Conservation (phyloP, 1,284 basidiomycete species). For the Trametes polyzona region DNA sequence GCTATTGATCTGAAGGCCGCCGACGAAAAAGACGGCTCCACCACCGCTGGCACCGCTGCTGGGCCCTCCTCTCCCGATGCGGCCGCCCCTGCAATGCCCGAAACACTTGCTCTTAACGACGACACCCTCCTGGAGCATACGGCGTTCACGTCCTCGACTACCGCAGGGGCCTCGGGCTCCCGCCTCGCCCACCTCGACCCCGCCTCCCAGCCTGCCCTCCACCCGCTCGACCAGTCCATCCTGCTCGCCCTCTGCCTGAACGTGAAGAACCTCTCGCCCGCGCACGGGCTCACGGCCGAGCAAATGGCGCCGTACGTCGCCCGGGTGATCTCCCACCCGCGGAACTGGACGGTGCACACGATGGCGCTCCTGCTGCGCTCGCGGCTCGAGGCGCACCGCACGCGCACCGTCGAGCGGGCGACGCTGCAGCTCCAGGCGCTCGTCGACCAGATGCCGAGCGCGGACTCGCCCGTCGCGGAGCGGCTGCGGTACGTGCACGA, state of each 20-base stretch:
- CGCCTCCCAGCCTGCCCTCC: slow-evolving; percentile 80
- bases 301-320: slow-evolving; percentile 91
- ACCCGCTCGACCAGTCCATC: slow-evolving; percentile 91
- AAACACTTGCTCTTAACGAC: slow-evolving; percentile 88
- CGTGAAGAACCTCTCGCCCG: slow-evolving; percentile 85
- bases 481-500: slow-evolving; percentile 80
- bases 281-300: slow-evolving; percentile 84
- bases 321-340: slow-evolving; percentile 84
- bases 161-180: slow-evolving; percentile 41
- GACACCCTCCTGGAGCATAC: slow-evolving; percentile 97
- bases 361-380: slow-evolving; percentile 92
- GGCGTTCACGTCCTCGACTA: slow-evolving; percentile 74
- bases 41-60: slow-evolving; percentile 26
- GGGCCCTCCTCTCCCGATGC: slow-evolving; percentile 10
- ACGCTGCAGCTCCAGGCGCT: slow-evolving; percentile 90
- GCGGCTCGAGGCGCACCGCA: slow-evolving; percentile 83
- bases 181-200: slow-evolving; percentile 77
- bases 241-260: slow-evolving; percentile 89
- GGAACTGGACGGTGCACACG: slow-evolving; percentile 94
- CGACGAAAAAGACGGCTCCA: slow-evolving; percentile 26
- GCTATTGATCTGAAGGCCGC: slow-evolving; percentile 1
- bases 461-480: slow-evolving; percentile 73
- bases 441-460: slow-evolving; percentile 92
- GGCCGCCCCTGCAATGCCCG: slow-evolving; percentile 74
- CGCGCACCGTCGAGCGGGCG: slow-evolving; percentile 89